Percentiles rank a stretch among this genome's conserved stretches.
phyloP scores from a whole-genome alignment of 345 rosid genomes.

The Salix purpurea region DNA sequence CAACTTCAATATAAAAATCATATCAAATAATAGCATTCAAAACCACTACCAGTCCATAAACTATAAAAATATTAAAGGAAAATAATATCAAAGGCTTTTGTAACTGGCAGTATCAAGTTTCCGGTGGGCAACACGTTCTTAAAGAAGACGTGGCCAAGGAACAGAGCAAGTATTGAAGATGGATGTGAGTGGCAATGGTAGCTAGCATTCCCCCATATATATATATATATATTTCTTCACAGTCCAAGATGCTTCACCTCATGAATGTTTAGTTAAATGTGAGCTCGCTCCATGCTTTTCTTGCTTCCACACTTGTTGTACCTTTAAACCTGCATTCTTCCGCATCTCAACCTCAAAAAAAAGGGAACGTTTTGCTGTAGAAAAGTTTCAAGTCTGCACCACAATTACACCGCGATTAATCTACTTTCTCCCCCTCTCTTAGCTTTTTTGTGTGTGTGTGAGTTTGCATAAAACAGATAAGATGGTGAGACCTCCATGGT shows the following conservation, averaged over 20 bases:
- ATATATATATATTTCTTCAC: background rate
- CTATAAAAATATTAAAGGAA: too few relatives aligned
- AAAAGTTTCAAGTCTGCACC: background rate
- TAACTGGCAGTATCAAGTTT: too few relatives aligned
- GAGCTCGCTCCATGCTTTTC: constrained; percentile 42
- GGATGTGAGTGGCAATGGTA: background rate
- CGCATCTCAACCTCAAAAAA: constrained; percentile 13
- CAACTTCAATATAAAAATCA: too few relatives aligned
- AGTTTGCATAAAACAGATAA: background rate
- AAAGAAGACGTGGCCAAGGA: background rate
- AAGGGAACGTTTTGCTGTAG: constrained; percentile 1
- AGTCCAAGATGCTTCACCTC: constrained; percentile 27
- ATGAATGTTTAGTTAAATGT: constrained; percentile 33
- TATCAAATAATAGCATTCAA: too few relatives aligned
- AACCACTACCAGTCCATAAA: too few relatives aligned
- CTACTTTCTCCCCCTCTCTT: background rate
- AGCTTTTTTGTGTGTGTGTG: background rate
- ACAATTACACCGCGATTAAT: background rate
- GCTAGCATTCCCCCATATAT: background rate
- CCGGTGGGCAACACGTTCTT: too few relatives aligned
- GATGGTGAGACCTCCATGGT: constrained; percentile 34
- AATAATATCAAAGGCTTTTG: too few relatives aligned
- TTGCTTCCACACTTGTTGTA: constrained; percentile 29
- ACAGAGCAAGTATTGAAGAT: background rate
- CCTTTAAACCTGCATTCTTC: constrained; percentile 31